Evolutionary conservation across 495 filamentous ascomycete species (phyloP).

Genomic region (Lasiosphaeria miniovina): DNA sequence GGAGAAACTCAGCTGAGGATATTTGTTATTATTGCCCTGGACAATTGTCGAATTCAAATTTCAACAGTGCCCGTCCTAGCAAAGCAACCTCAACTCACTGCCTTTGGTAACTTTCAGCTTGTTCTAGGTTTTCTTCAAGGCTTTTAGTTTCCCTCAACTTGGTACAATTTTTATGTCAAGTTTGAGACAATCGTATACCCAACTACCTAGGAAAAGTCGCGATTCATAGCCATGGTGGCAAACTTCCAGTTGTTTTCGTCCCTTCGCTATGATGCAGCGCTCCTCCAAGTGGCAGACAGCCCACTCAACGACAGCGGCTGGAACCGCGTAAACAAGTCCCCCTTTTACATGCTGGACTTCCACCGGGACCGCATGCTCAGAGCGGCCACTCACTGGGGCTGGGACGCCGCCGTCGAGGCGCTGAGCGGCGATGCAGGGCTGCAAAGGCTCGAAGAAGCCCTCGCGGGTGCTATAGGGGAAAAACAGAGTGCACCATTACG

Average conservation of each 20-base stretch:
- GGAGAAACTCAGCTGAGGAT: too few species aligned
- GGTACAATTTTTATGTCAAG: too few species aligned
- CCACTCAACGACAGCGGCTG: conserved; percentile 37
- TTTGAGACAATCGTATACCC: too few species aligned
- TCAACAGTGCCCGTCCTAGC: too few species aligned
- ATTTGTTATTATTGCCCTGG: too few species aligned
- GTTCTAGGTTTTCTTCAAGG: too few species aligned
- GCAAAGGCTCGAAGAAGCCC: conserved; percentile 23
- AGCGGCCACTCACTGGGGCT: conserved; percentile 68
- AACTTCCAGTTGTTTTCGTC: conserved; percentile 67
- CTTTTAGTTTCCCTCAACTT: too few species aligned
- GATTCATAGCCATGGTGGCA: conserved; percentile 15
- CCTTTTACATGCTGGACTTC: conserved; percentile 79
- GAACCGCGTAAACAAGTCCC: conserved; percentile 49
- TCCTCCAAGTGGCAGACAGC: conserved; percentile 40
- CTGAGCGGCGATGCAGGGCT: conserved; percentile 47
- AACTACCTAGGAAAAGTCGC: too few species aligned
- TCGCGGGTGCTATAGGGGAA: conserved; percentile 19
- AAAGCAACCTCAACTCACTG: too few species aligned
- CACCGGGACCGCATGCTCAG: conserved; percentile 76
- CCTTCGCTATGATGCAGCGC: conserved; percentile 69
- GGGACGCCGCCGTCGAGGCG: conserved; percentile 42
- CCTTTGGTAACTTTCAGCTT: too few species aligned
- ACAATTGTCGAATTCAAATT: too few species aligned
- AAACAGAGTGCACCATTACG: conserved; percentile 32